A percentile compares a stretch with the other conserved stretches of the same genome.
Evolutionary conservation across 441 rosid genomes (phyloP).

Genomic region (Aleurites moluccanus): DNA sequence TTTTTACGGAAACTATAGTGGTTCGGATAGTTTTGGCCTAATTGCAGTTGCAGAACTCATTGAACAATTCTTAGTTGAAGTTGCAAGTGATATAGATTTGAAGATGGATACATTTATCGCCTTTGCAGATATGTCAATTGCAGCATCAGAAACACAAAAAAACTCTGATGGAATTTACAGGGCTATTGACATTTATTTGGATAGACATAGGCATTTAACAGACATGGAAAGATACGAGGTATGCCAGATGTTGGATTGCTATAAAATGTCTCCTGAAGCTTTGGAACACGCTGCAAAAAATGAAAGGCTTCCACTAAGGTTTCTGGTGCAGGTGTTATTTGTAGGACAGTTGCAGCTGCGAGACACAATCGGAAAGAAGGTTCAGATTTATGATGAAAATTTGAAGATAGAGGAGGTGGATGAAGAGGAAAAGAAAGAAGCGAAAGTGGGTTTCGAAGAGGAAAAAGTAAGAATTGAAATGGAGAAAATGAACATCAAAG

Average conservation of each 20-base stretch:
- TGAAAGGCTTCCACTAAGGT: constrained; percentile 65
- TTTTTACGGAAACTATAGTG: constrained; percentile 45
- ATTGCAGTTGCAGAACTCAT: constrained; percentile 58
- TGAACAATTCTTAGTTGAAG: constrained; percentile 58
- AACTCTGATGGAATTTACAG: constrained; percentile 71
- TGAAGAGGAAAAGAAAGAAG: constrained; percentile 31
- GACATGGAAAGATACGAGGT: constrained; percentile 60
- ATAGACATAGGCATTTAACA: constrained; percentile 51
- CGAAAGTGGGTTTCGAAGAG: constrained; percentile 21
- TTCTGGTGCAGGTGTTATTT: constrained; percentile 56
- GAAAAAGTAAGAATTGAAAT: constrained; percentile 45
- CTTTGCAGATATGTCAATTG: constrained; percentile 50
- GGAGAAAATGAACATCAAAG: constrained; percentile 65
- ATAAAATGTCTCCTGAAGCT: constrained; percentile 65
- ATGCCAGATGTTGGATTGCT: constrained; percentile 60
- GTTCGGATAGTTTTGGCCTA: constrained; percentile 33
- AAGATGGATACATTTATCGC: constrained; percentile 44
- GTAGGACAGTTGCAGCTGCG: constrained; percentile 60
- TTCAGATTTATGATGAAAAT: constrained; percentile 27
- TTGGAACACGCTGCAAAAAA: constrained; percentile 69
- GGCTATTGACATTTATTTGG: constrained; percentile 68
- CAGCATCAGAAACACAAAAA: constrained; percentile 43
- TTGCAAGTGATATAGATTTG: constrained; percentile 52
- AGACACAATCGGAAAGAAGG: constrained; percentile 32
- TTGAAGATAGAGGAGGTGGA: constrained; percentile 26